These are phyloP conservation scores for Garcia nutans DNA, from an alignment of 345 rosid genomes.

Conservation along the genomic window DNA sequence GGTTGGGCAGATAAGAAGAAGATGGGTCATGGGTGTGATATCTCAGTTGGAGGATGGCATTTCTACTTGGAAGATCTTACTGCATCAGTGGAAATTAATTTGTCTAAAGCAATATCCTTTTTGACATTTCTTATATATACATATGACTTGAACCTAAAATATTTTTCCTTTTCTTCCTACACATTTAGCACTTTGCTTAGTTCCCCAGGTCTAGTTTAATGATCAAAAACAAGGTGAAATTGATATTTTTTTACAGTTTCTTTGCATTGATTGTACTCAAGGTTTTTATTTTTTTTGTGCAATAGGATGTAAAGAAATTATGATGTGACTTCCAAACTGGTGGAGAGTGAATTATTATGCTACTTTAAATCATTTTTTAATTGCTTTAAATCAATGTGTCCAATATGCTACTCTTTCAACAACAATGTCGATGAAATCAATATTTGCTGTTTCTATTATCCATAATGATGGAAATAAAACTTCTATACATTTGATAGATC, in stretches of 20 bases:
- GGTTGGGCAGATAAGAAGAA: conserved; percentile 65
- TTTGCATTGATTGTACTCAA: neutral
- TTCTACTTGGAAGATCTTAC: conserved; percentile 89
- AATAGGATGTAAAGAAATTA: neutral
- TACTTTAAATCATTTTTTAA: too few species aligned
- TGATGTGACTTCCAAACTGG: neutral
- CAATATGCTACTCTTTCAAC: neutral
- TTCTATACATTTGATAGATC: neutral
- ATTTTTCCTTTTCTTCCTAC: neutral
- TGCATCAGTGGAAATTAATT: conserved; percentile 85
- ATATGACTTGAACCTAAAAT: neutral
- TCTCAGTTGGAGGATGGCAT: conserved; percentile 96
- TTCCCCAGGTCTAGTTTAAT: neutral
- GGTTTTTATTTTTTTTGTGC: neutral
- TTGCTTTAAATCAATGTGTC: neutral
- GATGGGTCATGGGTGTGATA: conserved; percentile 95
- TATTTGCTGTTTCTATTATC: neutral
- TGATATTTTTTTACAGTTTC: neutral
- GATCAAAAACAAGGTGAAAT: neutral
- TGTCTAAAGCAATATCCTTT: conserved; percentile 95
- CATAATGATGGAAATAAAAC: neutral
- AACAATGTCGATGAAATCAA: neutral
- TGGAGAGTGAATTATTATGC: neutral
- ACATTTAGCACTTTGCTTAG: neutral
- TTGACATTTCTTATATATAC: neutral